Base-by-base conservation (phyloP, 305 asterid genomes). In the Coffea humblotiana region DNA sequence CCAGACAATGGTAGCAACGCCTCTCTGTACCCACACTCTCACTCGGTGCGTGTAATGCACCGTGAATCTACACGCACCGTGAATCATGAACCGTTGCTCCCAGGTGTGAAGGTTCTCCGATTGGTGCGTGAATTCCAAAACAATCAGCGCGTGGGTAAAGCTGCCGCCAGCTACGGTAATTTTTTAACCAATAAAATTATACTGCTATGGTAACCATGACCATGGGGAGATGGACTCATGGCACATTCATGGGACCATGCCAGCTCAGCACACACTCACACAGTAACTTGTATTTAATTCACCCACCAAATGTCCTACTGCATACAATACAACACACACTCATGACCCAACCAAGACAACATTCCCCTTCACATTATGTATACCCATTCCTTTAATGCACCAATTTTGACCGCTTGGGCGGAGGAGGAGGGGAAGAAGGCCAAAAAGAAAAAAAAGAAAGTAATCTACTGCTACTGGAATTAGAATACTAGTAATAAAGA, bases 361-460 rank as follows among this genome's bases (percentile, higher is more conserved):
- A 65, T 65, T 51, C 66, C 16, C 45, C 18, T 15, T 52, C 70
- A 65, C 68, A 69, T 29, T 67, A 69, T 48, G 71, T 52, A 51
- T 25, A 10, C 63, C 23, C 43, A 35, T 19, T n/a, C 56, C 76
- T 74, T 78, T 56, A 77, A 69, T 87, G 79, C 85, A 61, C n/a
- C n/a, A 58, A 77, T 88, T 88, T 58, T 90, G 91, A 92, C 91
- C 76, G 88, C 88, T 80, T 72, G 78, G 83, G 29, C 29, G 29
- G 29, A 29, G 29, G 81, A 83, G 84, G 83, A 56, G 84, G 88
- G 75, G 87, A 87, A 82, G 73, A 87, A 81, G 73, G 78, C 78
- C 60, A 72, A 78, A 43, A 78, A 60, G 43, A 37, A 76, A 35
- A 64, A 29, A 76, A 35, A 32, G 3, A 68, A 47, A 67, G 71